Conservation (phyloP, 2,329 filamentous ascomycete species). For the Volutella citrinella region DNA sequence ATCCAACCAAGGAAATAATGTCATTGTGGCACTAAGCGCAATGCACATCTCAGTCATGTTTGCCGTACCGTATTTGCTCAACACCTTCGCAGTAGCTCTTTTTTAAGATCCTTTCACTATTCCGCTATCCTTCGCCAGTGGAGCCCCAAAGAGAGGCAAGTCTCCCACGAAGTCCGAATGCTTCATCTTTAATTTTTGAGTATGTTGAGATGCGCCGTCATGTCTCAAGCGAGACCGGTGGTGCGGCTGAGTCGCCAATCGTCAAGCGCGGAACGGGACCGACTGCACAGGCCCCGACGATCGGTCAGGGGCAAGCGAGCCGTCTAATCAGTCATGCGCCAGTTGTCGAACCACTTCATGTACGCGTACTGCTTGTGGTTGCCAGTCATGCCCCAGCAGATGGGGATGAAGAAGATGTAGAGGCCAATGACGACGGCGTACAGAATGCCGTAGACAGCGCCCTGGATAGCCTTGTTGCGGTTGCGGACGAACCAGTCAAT, state of each 20-base stretch:
- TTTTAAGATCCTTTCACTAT: slow-evolving; percentile 15
- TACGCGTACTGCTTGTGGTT: slow-evolving; percentile 80
- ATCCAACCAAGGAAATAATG: slow-evolving; percentile 15
- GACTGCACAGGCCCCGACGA: too few species aligned
- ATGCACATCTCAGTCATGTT: slow-evolving; percentile 19
- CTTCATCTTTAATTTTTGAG: too few species aligned
- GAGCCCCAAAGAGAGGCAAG: slow-evolving; percentile 15
- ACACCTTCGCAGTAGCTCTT: slow-evolving; percentile 18
- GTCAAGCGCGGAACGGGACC: too few species aligned
- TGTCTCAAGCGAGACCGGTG: too few species aligned
- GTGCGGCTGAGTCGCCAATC: too few species aligned
- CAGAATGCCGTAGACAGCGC: slow-evolving; percentile 67
- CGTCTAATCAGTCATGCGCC: slow-evolving; percentile 78
- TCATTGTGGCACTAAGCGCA: slow-evolving; percentile 29
- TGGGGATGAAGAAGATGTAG: slow-evolving; percentile 87
- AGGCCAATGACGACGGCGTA: slow-evolving; percentile 75
- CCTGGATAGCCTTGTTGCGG: slow-evolving; percentile 61
- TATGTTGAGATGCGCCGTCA: too few species aligned
- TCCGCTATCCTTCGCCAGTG: slow-evolving; percentile 16
- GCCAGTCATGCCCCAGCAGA: slow-evolving; percentile 95
- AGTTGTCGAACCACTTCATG: slow-evolving; percentile 88
- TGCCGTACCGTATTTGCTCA: too few species aligned
- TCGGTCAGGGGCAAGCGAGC: too few species aligned
- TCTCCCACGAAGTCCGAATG: slow-evolving; percentile 18
- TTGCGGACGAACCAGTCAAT: slow-evolving; percentile 77